These are phyloP conservation scores for Coemansia sp. DNA, from an alignment of 192 early-diverging fungal genomes.

Conservation along the genomic window DNA sequence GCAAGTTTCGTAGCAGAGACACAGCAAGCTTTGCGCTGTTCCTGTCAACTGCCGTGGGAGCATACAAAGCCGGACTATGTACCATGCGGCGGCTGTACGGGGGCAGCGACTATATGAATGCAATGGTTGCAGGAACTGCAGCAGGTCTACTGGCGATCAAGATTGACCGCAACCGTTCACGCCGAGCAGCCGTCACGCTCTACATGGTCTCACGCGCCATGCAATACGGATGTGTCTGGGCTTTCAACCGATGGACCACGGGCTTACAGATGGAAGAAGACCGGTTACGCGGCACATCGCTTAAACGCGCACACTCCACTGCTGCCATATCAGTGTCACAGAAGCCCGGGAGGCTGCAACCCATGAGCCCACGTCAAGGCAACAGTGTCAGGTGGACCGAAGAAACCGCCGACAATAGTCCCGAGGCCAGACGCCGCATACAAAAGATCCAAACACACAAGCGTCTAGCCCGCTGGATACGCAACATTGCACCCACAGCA, in stretches of 20 bases:
- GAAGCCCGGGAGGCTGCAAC: background rate
- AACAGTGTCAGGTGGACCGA: conserved; percentile 13
- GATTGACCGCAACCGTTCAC: conserved; percentile 57
- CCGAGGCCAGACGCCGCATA: conserved; percentile 4
- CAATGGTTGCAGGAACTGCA: conserved; percentile 61
- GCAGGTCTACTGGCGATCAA: conserved; percentile 58
- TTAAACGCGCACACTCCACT: conserved; percentile 36
- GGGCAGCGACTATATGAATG: conserved; percentile 56
- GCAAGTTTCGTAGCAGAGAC: conserved; percentile 46
- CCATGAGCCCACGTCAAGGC: conserved; percentile 6
- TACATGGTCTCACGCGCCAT: conserved; percentile 61
- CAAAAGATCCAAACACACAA: background rate
- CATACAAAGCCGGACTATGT: conserved; percentile 65
- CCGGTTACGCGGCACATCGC: conserved; percentile 15
- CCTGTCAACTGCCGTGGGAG: conserved; percentile 58
- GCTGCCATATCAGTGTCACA: background rate
- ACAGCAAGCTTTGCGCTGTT: conserved; percentile 66
- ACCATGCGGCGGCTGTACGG: conserved; percentile 51
- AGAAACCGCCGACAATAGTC: conserved; percentile 11
- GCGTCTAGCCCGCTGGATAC: conserved; percentile 2
- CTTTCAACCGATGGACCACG: conserved; percentile 58
- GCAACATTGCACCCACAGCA: conserved; percentile 27
- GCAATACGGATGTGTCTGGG: conserved; percentile 61
- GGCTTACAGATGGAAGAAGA: conserved; percentile 20
- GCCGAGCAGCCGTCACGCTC: conserved; percentile 61